Evolutionary conservation across 2,329 filamentous ascomycete species (phyloP), one percentile per base, ranked within the genome.

Genomic region (Botryosphaeria agaves): DNA sequence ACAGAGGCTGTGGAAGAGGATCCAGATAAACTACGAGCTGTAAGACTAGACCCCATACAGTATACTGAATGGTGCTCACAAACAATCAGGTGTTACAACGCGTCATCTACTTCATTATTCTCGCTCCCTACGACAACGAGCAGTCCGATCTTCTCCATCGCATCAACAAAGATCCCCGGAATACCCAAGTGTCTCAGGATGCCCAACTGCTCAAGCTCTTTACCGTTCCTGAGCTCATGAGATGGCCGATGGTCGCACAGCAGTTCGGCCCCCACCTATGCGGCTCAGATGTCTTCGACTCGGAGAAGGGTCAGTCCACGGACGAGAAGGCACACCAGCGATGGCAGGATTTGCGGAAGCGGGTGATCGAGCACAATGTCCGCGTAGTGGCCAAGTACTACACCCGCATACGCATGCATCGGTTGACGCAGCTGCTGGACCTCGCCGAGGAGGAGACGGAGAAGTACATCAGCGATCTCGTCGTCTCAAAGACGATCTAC

Each of bases 331-430:
- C 84, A 17, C 62, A 80, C 55, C 72, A 77, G 55, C 72, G 89
- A 52, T 98, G 87, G 84, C 70, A 89, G 50, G 89, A 94, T 51
- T 64, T 98, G 39, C 81, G 89, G 47, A 95, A 95, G 69, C 84
- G 89, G 31, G 89, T 98, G 37, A 98, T 98, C 46, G 89, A 98
- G 63, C 89, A 98, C 62, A 98, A 98, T 42, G 87, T 98, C 31
- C 82, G 89, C 31, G 89, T 98, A 2, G 73, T 98, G 21, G 89
- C 89, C 45, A 93, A 93, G 59, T 98, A 98, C 66, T 98, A 98
- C 62, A 98, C 89, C 14, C 82, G 89, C 44, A 92, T 98, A 50
- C 77, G 83, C 53, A 89, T 94, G 69, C 73, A 76, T 40, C 81
- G 89, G 19, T 65, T 98, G 37, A 93, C 84, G 5, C 70, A 89